phyloP scores from a whole-genome alignment of 108 stramenopile species.

The Pseudonitzschia pungens region DNA sequence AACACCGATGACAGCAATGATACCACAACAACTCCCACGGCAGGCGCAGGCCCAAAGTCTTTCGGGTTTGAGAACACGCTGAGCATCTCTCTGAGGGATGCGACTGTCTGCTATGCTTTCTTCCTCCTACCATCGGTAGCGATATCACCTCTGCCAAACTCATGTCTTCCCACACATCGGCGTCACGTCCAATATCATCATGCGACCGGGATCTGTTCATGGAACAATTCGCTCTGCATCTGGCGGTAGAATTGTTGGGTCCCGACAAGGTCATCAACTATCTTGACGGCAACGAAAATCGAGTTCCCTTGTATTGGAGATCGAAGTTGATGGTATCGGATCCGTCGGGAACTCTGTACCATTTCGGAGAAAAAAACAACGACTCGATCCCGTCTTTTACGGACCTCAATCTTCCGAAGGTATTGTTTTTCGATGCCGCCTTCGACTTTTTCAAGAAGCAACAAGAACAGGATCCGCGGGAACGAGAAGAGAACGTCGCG shows the following conservation, averaged over 20 bases:
- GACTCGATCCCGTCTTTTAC: not conserved
- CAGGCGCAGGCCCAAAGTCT: too few species aligned
- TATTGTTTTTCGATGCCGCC: constrained; percentile 27
- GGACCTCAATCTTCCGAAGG: not conserved
- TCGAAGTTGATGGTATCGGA: constrained; percentile 12
- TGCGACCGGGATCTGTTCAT: constrained; percentile 7
- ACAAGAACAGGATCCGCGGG: constrained; percentile 1
- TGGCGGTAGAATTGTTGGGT: constrained; percentile 15
- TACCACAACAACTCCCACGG: too few species aligned
- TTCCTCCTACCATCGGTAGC: too few species aligned
- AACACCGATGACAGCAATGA: too few species aligned
- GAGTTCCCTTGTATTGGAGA: constrained; percentile 37
- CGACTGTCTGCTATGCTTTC: too few species aligned
- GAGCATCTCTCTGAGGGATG: too few species aligned
- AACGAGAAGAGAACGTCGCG: not conserved
- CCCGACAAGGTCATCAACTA: not conserved
- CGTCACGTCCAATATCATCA: not conserved
- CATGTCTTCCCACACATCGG: not conserved
- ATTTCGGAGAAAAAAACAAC: constrained; percentile 4
- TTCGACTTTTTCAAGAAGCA: constrained; percentile 17
- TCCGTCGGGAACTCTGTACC: not conserved
- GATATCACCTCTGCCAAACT: not conserved
- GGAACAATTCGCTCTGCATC: constrained; percentile 25
- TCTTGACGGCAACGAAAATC: not conserved
- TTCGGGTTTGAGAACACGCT: too few species aligned